phyloP scores from a whole-genome alignment of 768 basidiomycete species.

The Naganishia friedmannii region DNA sequence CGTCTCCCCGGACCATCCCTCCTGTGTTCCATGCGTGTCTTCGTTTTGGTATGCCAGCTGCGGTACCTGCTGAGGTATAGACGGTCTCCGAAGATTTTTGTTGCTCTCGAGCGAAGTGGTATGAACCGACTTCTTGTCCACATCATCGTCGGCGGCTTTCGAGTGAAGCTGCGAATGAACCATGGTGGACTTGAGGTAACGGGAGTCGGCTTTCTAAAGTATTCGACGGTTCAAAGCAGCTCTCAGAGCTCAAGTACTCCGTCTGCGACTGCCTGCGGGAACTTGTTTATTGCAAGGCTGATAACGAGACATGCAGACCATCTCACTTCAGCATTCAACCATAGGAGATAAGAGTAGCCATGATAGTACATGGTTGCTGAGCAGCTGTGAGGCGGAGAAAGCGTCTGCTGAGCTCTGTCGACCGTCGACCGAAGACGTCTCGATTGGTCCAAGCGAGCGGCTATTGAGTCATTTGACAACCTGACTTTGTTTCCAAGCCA shows the following conservation, averaged over 20 bases:
- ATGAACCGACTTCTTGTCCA: neutral
- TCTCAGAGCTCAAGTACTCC: no score
- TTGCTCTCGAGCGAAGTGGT: neutral
- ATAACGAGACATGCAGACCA: no score
- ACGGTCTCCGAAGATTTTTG: neutral
- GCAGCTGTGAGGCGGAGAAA: neutral
- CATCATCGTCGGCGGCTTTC: neutral
- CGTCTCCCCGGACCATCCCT: slow-evolving; percentile 4
- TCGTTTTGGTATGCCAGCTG: slow-evolving; percentile 1
- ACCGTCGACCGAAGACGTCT: neutral
- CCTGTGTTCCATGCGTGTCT: neutral
- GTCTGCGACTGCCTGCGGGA: no score
- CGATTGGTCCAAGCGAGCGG: neutral
- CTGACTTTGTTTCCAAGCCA: neutral
- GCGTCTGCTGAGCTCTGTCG: neutral
- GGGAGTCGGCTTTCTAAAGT: no score
- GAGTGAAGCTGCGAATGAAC: neutral
- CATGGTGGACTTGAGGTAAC: neutral
- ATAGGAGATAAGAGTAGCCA: no score
- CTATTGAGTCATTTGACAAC: neutral
- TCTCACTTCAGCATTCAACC: no score
- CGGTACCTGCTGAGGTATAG: slow-evolving; percentile 1
- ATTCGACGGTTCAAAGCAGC: no score
- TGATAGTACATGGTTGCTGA: neutral
- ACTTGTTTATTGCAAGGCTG: no score